Evolutionary conservation across 2,329 filamentous ascomycete species (phyloP), one percentile per base, ranked within the genome.

Genomic region (Pseudogymnoascus sp.): DNA sequence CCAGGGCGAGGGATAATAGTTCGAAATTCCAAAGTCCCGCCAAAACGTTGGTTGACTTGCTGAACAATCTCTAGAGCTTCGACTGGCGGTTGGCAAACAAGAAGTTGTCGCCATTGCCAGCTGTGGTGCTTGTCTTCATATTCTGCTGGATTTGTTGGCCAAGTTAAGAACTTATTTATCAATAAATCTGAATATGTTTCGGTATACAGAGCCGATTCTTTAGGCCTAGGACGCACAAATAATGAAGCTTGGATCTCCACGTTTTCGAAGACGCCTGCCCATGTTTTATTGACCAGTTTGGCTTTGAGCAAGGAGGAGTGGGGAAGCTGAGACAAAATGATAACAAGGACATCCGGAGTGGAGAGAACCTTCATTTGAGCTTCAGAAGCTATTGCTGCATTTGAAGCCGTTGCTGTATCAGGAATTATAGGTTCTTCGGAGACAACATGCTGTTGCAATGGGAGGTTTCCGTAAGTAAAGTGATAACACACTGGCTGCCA

Each of bases 21-120:
- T 25, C 40, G 40, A 13, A 45, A 63, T 61, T 63, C 62, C 5
- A 61, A 18, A 35, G 12, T 45, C 5, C 42, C 59, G 45, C 62
- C 62, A 25, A 8, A 45, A 36, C 40, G 62, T 59, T 35, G 29
- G 42, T 36, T 33, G 60, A 63, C 48, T 33, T 45, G 3, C 59
- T 63, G 62, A 45, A 63, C 62, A 62, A 63, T 29, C 48, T 63
- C 62, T 25, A 63, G 45, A 48, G 29, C 62, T 63, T 63, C 48
- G 36, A 63, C 58, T 36, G 62, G 39, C 42, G 62, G 62, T 61
- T 63, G 62, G 60, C 42, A 63, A 21, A 63, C 36, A 29, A 63
- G 60, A 48, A 63, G 62, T 42, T 63, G 62, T 63, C 60, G 62
- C 62, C 42, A 61, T 33, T 63, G 62, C 62, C 36, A 58, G 58